Evolutionary conservation across 2,329 filamentous ascomycete genomes (phyloP), one percentile per base, ranked within the genome.

Genomic region (Bisporella sp.): DNA sequence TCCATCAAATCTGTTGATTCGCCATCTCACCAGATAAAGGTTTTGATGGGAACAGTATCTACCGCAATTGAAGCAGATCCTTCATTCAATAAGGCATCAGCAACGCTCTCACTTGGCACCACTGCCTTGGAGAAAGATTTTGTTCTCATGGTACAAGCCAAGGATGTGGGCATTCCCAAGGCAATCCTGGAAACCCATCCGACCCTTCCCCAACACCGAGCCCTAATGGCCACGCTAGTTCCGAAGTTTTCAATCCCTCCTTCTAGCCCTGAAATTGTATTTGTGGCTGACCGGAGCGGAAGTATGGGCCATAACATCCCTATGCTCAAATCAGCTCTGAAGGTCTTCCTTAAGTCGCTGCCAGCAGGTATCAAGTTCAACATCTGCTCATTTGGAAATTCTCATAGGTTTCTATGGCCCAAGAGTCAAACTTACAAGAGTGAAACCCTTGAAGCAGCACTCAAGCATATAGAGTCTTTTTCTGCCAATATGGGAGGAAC

Each of bases 231-330:
- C 0, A 87, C 84, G 0, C 69, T 89, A 0, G 82, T 89, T 0
- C 85, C 85, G 2, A 82, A 80, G 54, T 87, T 88, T 66, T 71
- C 72, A n/a, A 68, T 87, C 0, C 78, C 79, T 0, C 62, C 73
- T 0, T 70, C 74, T 6, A 66, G 64, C 48, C 71, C 73, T 4
- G 85, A 90, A 61, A 75, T 90, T 28, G 78, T 89, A 13, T 89
- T 90, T 57, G 69, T 90, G 4, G 84, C 82, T 49, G 86, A 90
- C 62, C 76, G 84, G 47, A 87, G 82, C 50, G 84, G 83, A 0
- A 86, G 82, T 52, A 86, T 86, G 83, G 30, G 41, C 0, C 55
- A 56, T 4, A 77, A 75, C 39, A 84, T 85, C 1, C 54, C 57
- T 0, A 73, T 80, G 32, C 70, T 84, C 3, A 68, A 73, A 29